Evolutionary conservation across 495 filamentous ascomycete genomes (phyloP).

Genomic region (Penicillium goetzii): DNA sequence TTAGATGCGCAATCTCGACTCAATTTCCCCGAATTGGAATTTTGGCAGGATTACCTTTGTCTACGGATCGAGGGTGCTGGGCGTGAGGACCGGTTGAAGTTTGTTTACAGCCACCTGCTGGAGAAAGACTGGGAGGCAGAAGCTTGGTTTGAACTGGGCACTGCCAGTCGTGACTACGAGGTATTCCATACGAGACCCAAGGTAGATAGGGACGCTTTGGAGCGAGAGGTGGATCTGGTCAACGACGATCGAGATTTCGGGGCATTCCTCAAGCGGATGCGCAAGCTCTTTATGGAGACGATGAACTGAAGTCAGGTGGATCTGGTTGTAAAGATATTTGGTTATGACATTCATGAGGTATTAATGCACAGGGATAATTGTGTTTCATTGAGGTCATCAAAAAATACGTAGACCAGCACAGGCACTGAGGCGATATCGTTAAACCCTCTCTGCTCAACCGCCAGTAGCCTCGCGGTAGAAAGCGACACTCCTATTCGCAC

Average conservation of each 20-base stretch:
- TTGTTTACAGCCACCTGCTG: constrained; percentile 81
- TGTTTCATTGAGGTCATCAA: constrained; percentile 24
- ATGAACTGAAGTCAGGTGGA: constrained; percentile 47
- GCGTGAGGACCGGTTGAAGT: constrained; percentile 80
- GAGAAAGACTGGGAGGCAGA: constrained; percentile 89
- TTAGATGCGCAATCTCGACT: constrained; percentile 78
- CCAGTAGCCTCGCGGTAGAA: constrained; percentile 94
- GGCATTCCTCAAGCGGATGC: constrained; percentile 86
- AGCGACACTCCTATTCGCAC: constrained; percentile 75
- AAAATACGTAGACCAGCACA: constrained; percentile 10
- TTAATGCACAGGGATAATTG: constrained; percentile 16
- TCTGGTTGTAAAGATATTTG: constrained; percentile 18
- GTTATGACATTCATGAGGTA: constrained; percentile 28
- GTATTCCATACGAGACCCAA: constrained; percentile 79
- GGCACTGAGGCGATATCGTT: background rate
- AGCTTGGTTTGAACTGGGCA: constrained; percentile 90
- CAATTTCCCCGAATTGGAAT: constrained; percentile 89
- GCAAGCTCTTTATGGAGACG: constrained; percentile 73
- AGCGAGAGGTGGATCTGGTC: constrained; percentile 66
- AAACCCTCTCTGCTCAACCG: constrained; percentile 34
- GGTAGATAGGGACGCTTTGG: constrained; percentile 71
- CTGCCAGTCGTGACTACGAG: constrained; percentile 78
- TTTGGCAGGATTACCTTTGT: constrained; percentile 91
- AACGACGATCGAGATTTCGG: constrained; percentile 86
- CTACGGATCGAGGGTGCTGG: constrained; percentile 90